phyloP scores from a whole-genome alignment of 805 yeast genomes.

The Alloascoidea africana region DNA sequence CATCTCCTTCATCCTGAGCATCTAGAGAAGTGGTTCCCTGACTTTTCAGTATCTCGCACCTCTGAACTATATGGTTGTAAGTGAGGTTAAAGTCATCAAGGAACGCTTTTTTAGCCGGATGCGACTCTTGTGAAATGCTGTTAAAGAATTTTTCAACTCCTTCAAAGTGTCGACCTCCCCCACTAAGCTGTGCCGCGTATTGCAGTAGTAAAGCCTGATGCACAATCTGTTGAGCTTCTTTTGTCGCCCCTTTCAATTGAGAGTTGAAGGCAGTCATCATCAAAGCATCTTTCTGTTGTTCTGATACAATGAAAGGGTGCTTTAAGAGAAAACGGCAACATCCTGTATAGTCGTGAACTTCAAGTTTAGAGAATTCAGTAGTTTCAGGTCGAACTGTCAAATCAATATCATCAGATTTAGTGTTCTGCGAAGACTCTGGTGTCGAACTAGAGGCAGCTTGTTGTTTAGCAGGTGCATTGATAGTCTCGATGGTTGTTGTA shows the following conservation, averaged over 20 bases:
- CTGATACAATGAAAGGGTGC: slow-evolving; percentile 56
- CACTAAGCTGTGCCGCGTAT: slow-evolving; percentile 35
- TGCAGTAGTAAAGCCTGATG: slow-evolving; percentile 71
- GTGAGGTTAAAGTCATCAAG: slow-evolving; percentile 62
- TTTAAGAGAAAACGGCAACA: slow-evolving; percentile 35
- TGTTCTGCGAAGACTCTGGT: slow-evolving; percentile 5
- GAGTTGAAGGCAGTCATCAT: slow-evolving; percentile 85
- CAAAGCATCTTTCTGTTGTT: slow-evolving; percentile 81
- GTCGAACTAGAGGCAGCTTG: slow-evolving; percentile 3
- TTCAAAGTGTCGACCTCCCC: slow-evolving; percentile 10
- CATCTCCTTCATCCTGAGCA: slow-evolving; percentile 17
- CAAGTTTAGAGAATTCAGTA: slow-evolving; percentile 42
- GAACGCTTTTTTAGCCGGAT: slow-evolving; percentile 60
- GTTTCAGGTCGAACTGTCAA: slow-evolving; percentile 50
- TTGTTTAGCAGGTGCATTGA: slow-evolving; percentile 4
- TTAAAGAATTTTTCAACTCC: slow-evolving; percentile 55
- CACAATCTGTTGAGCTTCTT: slow-evolving; percentile 46
- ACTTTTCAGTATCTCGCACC: slow-evolving; percentile 54
- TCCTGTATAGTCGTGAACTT: slow-evolving; percentile 28
- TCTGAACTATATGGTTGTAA: slow-evolving; percentile 51
- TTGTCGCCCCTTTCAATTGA: slow-evolving; percentile 47
- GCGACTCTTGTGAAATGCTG: slow-evolving; percentile 33
- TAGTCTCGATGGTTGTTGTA: slow-evolving; percentile 2
- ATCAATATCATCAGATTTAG: slow-evolving; percentile 24
- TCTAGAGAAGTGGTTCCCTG: slow-evolving; percentile 20